Conservation (phyloP, 208 protist genomes). For the Kentomonas sorsogonicus region DNA sequence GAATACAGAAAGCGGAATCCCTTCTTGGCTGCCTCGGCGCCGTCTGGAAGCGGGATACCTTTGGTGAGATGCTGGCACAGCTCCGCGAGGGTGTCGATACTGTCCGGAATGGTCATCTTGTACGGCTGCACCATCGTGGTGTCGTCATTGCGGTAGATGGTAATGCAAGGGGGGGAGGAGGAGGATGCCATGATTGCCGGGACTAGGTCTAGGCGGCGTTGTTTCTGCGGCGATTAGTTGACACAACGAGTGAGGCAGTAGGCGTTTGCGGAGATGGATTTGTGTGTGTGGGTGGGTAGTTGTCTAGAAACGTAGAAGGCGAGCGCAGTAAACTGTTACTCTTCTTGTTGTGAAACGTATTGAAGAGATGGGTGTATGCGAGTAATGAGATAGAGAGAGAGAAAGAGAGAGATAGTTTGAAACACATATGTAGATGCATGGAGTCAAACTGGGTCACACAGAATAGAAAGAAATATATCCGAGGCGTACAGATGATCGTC, state of each 20-base stretch:
- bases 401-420: conserved; percentile 1
- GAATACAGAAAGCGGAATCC: conserved; percentile 78
- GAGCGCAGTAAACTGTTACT: too few species aligned
- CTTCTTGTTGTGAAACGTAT: too few species aligned
- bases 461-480: conserved; percentile 5
- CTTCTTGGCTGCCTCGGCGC: conserved; percentile 16
- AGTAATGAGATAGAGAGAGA: background rate
- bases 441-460: too few species aligned
- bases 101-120: conserved; percentile 22
- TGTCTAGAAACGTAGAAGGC: too few species aligned
- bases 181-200: too few species aligned
- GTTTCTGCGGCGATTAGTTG: too few species aligned
- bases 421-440: background rate
- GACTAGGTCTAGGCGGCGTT: too few species aligned
- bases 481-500: too few species aligned
- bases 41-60: conserved; percentile 25
- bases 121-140: conserved; percentile 37
- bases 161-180: conserved; percentile 11
- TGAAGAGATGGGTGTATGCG: background rate
- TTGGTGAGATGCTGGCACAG: conserved; percentile 47
- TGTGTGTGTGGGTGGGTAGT: too few species aligned
- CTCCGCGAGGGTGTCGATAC: conserved; percentile 58
- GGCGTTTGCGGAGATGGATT: too few species aligned
- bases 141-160: conserved; percentile 65
- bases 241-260: too few species aligned